Evolutionary conservation across 2,329 filamentous ascomycete genomes (phyloP).

Genomic region (Phaeosphaeriaceae sp.): DNA sequence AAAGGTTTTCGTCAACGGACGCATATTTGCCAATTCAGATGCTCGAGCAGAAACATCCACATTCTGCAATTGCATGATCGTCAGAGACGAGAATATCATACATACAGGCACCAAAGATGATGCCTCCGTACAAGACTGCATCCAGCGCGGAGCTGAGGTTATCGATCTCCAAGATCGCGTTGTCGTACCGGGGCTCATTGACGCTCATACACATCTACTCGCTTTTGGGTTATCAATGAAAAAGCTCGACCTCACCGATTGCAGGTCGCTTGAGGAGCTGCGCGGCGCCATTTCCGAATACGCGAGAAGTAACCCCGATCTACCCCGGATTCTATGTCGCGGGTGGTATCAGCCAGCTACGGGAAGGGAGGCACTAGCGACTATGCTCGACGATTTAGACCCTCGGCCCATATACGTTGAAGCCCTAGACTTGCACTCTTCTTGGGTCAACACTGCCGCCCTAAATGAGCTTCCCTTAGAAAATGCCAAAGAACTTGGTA

Average conservation of each 20-base stretch:
- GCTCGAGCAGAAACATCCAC: constrained; percentile 1
- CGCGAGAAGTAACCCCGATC: constrained; percentile 50
- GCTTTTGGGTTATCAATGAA: constrained; percentile 58
- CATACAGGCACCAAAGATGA: constrained; percentile 6
- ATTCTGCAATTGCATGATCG: constrained; percentile 13
- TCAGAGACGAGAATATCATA: constrained; percentile 9
- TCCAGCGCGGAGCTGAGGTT: constrained; percentile 4
- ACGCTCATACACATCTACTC: constrained; percentile 61
- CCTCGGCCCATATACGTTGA: constrained; percentile 59
- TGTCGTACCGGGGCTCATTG: constrained; percentile 60
- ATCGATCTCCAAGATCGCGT: constrained; percentile 42
- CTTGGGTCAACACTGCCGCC: constrained; percentile 59
- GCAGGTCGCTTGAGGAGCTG: constrained; percentile 55
- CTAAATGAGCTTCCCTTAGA: constrained; percentile 55
- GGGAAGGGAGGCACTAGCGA: constrained; percentile 54
- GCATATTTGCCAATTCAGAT: constrained; percentile 9
- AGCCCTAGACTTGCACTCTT: constrained; percentile 59
- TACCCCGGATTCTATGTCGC: constrained; percentile 54
- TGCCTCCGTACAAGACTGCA: constrained; percentile 1
- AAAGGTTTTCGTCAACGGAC: constrained; percentile 13
- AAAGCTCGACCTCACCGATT: constrained; percentile 54
- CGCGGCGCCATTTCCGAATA: constrained; percentile 50
- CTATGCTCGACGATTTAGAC: constrained; percentile 57
- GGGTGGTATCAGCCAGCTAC: constrained; percentile 56
- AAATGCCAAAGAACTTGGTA: constrained; percentile 29